Percentiles rank a stretch among this genome's conserved stretches.
Evolutionary conservation across 169 alveolate species (phyloP).

Genomic region (Eimeria falciformis): DNA sequence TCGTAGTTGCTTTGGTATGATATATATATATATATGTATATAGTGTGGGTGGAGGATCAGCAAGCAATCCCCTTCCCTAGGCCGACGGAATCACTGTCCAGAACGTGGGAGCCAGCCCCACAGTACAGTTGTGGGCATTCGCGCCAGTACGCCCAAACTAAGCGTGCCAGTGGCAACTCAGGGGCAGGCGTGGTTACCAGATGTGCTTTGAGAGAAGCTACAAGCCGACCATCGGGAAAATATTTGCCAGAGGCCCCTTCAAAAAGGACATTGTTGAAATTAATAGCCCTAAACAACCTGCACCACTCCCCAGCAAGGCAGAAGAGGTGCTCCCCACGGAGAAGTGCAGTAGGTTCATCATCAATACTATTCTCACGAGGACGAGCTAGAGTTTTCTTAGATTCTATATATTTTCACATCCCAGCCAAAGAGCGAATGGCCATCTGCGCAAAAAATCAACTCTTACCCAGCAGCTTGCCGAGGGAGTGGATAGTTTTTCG

Average conservation of each 20-base stretch:
- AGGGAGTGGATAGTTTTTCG: conserved; percentile 33
- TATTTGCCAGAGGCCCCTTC: conserved; percentile 31
- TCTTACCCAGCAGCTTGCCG: not conserved
- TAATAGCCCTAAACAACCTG: conserved; percentile 9
- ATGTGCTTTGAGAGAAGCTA: conserved; percentile 35
- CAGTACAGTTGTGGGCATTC: conserved; percentile 67
- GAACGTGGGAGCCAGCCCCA: conserved; percentile 65
- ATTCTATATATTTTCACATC: conserved; percentile 22
- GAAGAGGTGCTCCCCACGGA: conserved; percentile 41
- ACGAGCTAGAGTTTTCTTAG: no score
- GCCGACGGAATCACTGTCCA: conserved; percentile 69
- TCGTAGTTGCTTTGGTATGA: conserved; percentile 35
- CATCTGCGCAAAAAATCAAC: conserved; percentile 25
- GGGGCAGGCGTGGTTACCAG: not conserved
- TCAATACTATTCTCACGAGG: no score
- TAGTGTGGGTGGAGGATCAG: not conserved
- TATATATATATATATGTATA: not conserved
- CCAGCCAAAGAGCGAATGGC: not conserved
- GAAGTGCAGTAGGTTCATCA: conserved; percentile 14
- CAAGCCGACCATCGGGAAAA: conserved; percentile 13
- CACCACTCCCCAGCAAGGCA: not conserved
- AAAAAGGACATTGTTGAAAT: conserved; percentile 11
- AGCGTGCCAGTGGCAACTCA: not conserved
- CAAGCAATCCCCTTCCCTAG: conserved; percentile 10
- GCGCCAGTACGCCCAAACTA: conserved; percentile 57